Evolutionary conservation across 257 asterid genomes (phyloP).

Genomic region (Penstemon eatonii): DNA sequence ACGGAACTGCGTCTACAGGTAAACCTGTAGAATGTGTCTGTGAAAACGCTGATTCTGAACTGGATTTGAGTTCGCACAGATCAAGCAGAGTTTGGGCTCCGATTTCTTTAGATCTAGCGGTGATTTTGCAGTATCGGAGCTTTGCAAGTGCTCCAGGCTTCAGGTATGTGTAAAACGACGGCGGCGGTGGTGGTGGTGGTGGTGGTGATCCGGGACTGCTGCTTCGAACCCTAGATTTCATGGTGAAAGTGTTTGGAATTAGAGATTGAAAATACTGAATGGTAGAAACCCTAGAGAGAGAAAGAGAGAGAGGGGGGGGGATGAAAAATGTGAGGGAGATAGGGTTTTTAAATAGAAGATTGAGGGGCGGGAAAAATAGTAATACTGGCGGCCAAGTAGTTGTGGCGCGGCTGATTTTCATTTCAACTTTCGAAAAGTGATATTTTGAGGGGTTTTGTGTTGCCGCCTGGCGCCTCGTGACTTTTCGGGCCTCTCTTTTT

Average conservation of each 20-base stretch:
- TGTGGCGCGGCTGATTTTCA: constrained; percentile 26
- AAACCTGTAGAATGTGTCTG: constrained; percentile 2
- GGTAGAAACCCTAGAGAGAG: constrained; percentile 35
- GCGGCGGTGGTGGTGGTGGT: background rate
- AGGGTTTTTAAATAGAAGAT: constrained; percentile 28
- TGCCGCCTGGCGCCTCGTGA: constrained; percentile 14
- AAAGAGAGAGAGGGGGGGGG: constrained; percentile 2
- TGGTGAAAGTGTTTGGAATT: constrained; percentile 9
- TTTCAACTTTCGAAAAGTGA: constrained; percentile 7
- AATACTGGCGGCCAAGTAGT: constrained; percentile 11
- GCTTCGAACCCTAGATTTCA: constrained; percentile 33
- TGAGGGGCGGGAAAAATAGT: constrained; percentile 40
- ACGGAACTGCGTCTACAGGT: constrained; percentile 34
- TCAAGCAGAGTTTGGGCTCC: constrained; percentile 24
- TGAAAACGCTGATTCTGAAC: constrained; percentile 17
- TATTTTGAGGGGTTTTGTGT: constrained; percentile 18
- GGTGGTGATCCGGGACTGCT: constrained; percentile 19
- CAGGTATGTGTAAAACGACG: constrained; percentile 37
- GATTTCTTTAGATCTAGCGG: constrained; percentile 40
- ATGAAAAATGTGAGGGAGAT: background rate
- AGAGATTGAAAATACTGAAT: background rate
- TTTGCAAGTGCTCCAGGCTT: constrained; percentile 63
- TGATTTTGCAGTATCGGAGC: constrained; percentile 46
- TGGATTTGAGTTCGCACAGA: constrained; percentile 26
- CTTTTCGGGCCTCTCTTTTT: background rate